Conservation (phyloP, 192 early-diverging fungal species). For the Funneliformis geosporum region DNA sequence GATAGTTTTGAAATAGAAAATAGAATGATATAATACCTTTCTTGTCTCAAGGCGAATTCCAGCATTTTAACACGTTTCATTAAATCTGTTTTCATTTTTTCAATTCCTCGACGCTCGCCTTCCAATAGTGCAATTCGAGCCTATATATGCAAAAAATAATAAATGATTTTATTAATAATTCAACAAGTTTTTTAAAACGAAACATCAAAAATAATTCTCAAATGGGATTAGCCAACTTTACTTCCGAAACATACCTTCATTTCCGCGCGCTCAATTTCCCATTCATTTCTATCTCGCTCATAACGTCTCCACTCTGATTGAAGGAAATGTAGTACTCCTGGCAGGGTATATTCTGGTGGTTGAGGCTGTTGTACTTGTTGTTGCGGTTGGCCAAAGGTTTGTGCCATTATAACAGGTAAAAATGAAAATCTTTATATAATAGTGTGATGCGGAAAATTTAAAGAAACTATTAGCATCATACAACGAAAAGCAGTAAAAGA, state of each 20-base stretch:
- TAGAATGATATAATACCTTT: conserved; percentile 55
- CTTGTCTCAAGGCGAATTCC: conserved; percentile 74
- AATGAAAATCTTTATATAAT: neutral
- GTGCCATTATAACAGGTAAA: conserved; percentile 20
- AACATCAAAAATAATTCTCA: neutral
- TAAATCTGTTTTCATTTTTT: conserved; percentile 73
- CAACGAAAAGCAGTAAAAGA: neutral
- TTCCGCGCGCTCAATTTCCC: conserved; percentile 79
- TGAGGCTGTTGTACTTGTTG: conserved; percentile 28
- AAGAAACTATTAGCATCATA: neutral
- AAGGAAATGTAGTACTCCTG: conserved; percentile 78
- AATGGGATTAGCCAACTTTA: neutral
- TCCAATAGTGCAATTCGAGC: conserved; percentile 74
- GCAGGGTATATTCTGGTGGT: conserved; percentile 58
- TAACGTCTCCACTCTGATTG: conserved; percentile 81
- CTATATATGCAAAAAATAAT: conserved; percentile 44
- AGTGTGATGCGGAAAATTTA: neutral
- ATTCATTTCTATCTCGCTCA: conserved; percentile 84
- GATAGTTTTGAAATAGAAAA: neutral
- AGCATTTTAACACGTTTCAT: conserved; percentile 83
- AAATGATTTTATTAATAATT: neutral
- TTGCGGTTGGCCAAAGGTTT: conserved; percentile 31
- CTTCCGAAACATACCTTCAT: conserved; percentile 61
- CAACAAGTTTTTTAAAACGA: neutral
- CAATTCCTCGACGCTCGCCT: conserved; percentile 74